Evolutionary conservation across 164 flowering plant genomes (phyloP), one percentile per base, ranked within the genome.

Genomic region (grape (Vitis vinifera)): DNA sequence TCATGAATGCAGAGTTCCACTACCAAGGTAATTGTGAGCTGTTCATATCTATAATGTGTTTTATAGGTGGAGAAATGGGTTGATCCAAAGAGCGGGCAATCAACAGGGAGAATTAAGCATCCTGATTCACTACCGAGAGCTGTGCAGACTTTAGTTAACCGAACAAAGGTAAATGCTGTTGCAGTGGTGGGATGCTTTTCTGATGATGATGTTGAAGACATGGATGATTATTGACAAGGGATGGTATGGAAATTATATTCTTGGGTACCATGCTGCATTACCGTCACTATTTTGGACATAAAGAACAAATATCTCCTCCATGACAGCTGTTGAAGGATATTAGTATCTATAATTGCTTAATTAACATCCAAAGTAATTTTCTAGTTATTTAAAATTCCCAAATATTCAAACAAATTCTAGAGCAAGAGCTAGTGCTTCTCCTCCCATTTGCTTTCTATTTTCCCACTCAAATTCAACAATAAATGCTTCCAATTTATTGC

Each of bases 161-260:
- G 56, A 23, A 73, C 91, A 19, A 69, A 76, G 55, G 92, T 89
- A 47, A 81, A 88, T 83, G 98, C 98, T 8, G 37, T 92, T 78
- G 98, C 98, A 49, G 98, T 92, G 65, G 93, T 92, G 52, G 94
- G 86, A 15, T 92, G 96, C 10, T 92, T 92, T 75, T 96, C 98
- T 3, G 96, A 91, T 84, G 96, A 93, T 70, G 93, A 85, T 72
- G 51, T 71, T 50, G 87, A 87, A 51, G 93, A 84, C 49, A 70
- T 76, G 30, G 90, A 85, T 69, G 89, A 86, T 59, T 92, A 92
- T 79, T 81, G 98, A 48, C 88, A 84, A 72, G 96, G 98, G 44
- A 82, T 78, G 87, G 96, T 91, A 77, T 55, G 73, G 17, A 23
- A 62, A 44, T 66, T 11, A 62, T 58, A 3, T 48, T 49, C 50